Percentiles rank a stretch among this genome's conserved stretches.
Conservation (phyloP, 441 rosid species). For the Gossypium laxum region DNA sequence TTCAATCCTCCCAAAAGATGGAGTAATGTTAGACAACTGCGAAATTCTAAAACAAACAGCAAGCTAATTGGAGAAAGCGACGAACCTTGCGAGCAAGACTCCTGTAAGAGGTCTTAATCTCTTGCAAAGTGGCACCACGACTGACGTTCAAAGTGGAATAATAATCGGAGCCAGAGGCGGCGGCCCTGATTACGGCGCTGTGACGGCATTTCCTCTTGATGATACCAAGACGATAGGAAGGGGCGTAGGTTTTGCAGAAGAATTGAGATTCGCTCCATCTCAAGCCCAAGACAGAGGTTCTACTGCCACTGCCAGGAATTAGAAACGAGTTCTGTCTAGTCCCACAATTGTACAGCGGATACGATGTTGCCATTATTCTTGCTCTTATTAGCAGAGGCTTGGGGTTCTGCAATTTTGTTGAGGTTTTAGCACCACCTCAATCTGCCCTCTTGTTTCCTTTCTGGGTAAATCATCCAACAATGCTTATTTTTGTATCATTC, state of each 20-base stretch:
- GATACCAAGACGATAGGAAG: neutral
- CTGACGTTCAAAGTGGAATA: constrained; percentile 54
- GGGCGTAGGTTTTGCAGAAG: neutral
- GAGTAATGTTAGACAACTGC: neutral
- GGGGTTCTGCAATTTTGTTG: constrained; percentile 4
- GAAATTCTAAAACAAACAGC: neutral
- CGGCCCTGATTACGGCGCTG: constrained; percentile 26
- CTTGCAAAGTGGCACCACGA: constrained; percentile 56
- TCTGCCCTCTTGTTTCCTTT: neutral
- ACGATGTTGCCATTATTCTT: neutral
- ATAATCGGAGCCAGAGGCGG: constrained; percentile 38
- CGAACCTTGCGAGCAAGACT: constrained; percentile 81
- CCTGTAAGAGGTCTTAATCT: constrained; percentile 60
- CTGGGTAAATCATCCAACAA: too few species aligned
- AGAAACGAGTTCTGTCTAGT: neutral
- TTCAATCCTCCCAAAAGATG: neutral
- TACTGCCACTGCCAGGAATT: neutral
- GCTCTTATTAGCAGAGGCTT: neutral
- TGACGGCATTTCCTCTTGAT: constrained; percentile 23
- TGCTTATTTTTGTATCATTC: too few species aligned
- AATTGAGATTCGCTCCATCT: constrained; percentile 15
- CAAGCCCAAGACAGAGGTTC: neutral
- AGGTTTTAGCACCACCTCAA: neutral
- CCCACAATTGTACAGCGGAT: neutral
- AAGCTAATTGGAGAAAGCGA: neutral